Percentiles rank a stretch among this genome's conserved stretches.
Conservation (phyloP, 2,329 filamentous ascomycete species). For the Aspergillus fumigatiaffinis region DNA sequence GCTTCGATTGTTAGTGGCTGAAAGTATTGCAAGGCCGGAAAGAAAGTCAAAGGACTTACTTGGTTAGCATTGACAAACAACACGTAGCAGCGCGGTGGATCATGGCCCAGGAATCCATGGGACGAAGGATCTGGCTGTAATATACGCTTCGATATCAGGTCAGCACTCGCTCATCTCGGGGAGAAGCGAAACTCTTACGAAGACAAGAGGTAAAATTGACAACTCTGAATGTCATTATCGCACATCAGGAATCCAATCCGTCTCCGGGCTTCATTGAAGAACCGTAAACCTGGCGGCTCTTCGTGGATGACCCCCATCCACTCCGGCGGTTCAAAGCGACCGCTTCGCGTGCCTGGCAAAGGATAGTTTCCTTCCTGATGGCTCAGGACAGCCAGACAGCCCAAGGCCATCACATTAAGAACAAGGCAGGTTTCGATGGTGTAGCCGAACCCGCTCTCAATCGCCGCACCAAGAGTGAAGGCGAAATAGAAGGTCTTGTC, state of each 20-base stretch:
- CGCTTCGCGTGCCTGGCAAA: slow-evolving; percentile 34
- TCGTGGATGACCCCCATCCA: slow-evolving; percentile 37
- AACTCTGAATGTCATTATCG: slow-evolving; percentile 48
- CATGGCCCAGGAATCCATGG: slow-evolving; percentile 53
- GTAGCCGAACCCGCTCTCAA: slow-evolving; percentile 49
- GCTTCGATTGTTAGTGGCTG: slow-evolving; percentile 19
- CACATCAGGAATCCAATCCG: slow-evolving; percentile 51
- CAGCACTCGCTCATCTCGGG: slow-evolving; percentile 2
- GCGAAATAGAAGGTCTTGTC: slow-evolving; percentile 52
- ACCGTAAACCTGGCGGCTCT: slow-evolving; percentile 46
- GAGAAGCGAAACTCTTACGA: slow-evolving; percentile 30
- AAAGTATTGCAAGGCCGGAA: not conserved
- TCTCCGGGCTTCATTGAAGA: slow-evolving; percentile 53
- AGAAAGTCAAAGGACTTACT: slow-evolving; percentile 23
- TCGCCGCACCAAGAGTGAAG: slow-evolving; percentile 46
- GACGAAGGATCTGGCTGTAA: slow-evolving; percentile 50
- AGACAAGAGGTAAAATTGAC: slow-evolving; percentile 51
- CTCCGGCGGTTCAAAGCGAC: slow-evolving; percentile 34
- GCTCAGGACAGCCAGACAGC: slow-evolving; percentile 48
- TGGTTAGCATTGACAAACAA: slow-evolving; percentile 47
- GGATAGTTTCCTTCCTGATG: slow-evolving; percentile 49
- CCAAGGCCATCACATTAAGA: slow-evolving; percentile 49
- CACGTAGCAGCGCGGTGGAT: slow-evolving; percentile 50
- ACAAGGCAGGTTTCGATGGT: slow-evolving; percentile 52
- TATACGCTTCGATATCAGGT: slow-evolving; percentile 35